Percentiles rank a stretch among this genome's conserved stretches.
These are phyloP conservation scores for Kodamaea lidongshanica DNA, from an alignment of 805 yeast genomes.

Conservation along the genomic window DNA sequence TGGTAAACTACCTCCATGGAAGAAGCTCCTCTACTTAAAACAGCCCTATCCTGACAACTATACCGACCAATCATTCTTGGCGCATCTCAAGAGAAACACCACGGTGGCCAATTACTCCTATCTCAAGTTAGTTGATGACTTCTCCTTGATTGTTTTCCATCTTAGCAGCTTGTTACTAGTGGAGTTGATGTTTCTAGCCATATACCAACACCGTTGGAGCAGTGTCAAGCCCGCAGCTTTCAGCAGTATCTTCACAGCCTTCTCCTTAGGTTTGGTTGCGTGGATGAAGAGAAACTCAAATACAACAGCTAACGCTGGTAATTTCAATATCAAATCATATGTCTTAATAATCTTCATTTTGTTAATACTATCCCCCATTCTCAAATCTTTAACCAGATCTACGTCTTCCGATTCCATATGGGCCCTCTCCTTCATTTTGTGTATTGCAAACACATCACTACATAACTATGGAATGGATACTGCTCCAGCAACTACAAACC, in stretches of 20 bases:
- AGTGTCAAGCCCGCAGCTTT: slow-evolving; percentile 37
- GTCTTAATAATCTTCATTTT: slow-evolving; percentile 62
- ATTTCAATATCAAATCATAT: slow-evolving; percentile 50
- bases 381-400: slow-evolving; percentile 79
- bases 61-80: slow-evolving; percentile 75
- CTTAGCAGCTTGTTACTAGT: slow-evolving; percentile 59
- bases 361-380: slow-evolving; percentile 79
- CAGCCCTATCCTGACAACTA: slow-evolving; percentile 91
- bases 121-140: slow-evolving; percentile 61
- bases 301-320: slow-evolving; percentile 4
- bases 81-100: slow-evolving; percentile 70
- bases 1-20: slow-evolving; percentile 49
- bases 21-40: slow-evolving; percentile 73
- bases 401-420: slow-evolving; percentile 93
- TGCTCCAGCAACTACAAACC: slow-evolving; percentile 8
- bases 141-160: slow-evolving; percentile 61
- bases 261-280: slow-evolving; percentile 23
- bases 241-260: slow-evolving; percentile 21
- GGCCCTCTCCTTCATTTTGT: slow-evolving; percentile 81
- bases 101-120: slow-evolving; percentile 65
- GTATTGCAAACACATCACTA: slow-evolving; percentile 58
- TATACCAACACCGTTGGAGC: slow-evolving; percentile 46
- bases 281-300: slow-evolving; percentile 15
- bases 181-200: slow-evolving; percentile 61
- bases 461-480: slow-evolving; percentile 61